phyloP scores from a whole-genome alignment of 1,284 basidiomycete species.

The Serendipita sp. region DNA sequence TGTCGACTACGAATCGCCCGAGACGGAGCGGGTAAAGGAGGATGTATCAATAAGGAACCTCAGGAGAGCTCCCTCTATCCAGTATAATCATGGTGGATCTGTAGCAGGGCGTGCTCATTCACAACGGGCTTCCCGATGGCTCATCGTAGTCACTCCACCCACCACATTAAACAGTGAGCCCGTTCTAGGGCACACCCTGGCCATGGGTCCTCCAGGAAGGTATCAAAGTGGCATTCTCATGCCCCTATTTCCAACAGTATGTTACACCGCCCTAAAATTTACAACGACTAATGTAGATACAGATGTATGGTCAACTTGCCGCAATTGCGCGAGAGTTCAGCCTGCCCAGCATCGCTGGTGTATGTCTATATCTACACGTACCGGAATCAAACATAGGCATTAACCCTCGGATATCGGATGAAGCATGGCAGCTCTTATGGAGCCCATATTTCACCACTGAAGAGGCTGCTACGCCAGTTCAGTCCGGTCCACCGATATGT shows the following conservation, averaged over 20 bases:
- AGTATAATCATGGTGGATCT: neutral
- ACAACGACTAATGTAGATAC: conserved; percentile 1
- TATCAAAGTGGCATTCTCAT: conserved; percentile 55
- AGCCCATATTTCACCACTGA: conserved; percentile 32
- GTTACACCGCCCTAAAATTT: conserved; percentile 1
- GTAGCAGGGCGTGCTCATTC: neutral
- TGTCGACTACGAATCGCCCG: neutral
- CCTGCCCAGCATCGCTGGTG: conserved; percentile 56
- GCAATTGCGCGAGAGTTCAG: conserved; percentile 69
- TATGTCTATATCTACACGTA: conserved; percentile 58
- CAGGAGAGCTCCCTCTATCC: neutral
- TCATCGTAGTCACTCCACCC: conserved; percentile 57
- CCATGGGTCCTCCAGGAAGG: conserved; percentile 43
- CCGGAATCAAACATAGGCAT: conserved; percentile 33
- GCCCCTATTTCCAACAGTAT: conserved; percentile 59
- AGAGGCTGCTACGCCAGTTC: conserved; percentile 28
- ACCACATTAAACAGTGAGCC: conserved; percentile 41
- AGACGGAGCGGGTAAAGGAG: neutral
- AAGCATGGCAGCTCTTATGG: conserved; percentile 61
- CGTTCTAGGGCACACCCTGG: conserved; percentile 42
- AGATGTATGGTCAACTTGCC: conserved; percentile 61
- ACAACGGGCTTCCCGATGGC: conserved; percentile 33
- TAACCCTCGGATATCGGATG: conserved; percentile 59
- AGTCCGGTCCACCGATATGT: conserved; percentile 36
- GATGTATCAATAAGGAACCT: neutral